Evolutionary conservation across 192 early-diverging fungal genomes (phyloP).

Genomic region (Coemansia sp.): DNA sequence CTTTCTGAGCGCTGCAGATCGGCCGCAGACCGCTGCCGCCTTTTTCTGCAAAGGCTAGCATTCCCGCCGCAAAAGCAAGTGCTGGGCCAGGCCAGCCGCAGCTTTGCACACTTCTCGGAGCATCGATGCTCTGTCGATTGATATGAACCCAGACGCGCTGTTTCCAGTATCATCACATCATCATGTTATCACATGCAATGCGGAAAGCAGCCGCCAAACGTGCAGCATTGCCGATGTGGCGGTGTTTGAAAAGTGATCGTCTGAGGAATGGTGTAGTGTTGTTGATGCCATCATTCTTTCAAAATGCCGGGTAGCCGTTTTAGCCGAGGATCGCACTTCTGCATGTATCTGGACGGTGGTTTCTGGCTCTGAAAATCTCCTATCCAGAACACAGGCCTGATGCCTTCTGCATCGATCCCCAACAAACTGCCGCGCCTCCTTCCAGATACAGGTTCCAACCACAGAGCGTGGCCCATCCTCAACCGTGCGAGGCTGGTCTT

Average conservation of each 20-base stretch:
- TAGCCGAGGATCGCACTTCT: slow-evolving; percentile 8
- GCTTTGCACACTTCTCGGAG: neutral
- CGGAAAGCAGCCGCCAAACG: neutral
- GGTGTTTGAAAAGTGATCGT: neutral
- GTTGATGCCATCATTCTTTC: neutral
- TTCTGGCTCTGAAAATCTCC: slow-evolving; percentile 2
- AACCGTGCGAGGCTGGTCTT: neutral
- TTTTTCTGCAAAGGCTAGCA: neutral
- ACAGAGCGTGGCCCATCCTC: neutral
- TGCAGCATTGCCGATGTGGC: neutral
- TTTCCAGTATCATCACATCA: neutral
- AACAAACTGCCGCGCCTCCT: neutral
- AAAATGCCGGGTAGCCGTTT: slow-evolving; percentile 5
- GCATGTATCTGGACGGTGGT: neutral
- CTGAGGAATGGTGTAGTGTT: neutral
- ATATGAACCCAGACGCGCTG: neutral
- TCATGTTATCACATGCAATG: neutral
- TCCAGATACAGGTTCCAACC: neutral
- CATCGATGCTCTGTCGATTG: neutral
- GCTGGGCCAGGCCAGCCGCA: neutral
- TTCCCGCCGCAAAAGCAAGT: neutral
- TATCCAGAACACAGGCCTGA: slow-evolving; percentile 4
- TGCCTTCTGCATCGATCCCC: neutral
- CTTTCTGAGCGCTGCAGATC: slow-evolving; percentile 14
- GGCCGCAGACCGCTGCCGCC: neutral